Percentiles rank a stretch among this genome's conserved stretches.
phyloP scores from a whole-genome alignment of 2,329 filamentous ascomycete species.

The Trichoderma brevicompactum region DNA sequence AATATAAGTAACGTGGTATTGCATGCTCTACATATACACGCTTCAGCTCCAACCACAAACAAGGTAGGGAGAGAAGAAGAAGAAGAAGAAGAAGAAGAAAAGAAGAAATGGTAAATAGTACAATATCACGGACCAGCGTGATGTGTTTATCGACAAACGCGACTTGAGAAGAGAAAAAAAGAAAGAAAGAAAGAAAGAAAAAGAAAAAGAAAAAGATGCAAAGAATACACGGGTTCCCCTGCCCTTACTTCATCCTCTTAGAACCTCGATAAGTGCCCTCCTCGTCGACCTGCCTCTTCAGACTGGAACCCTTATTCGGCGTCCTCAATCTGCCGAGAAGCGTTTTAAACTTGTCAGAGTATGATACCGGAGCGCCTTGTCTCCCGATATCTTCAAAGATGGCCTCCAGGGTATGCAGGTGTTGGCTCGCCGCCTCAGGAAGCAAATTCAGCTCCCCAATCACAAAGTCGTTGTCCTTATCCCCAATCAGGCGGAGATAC shows the following conservation, averaged over 20 bases:
- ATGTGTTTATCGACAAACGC: not conserved
- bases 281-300: constrained; percentile 40
- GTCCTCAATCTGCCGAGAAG: constrained; percentile 41
- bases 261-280: constrained; percentile 34
- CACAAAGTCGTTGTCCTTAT: constrained; percentile 50
- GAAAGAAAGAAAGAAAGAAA: not conserved
- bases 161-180: not conserved
- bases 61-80: not conserved
- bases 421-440: constrained; percentile 51
- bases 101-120: not conserved
- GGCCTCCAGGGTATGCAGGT: constrained; percentile 46
- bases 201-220: not conserved
- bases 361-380: constrained; percentile 43
- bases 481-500: constrained; percentile 54
- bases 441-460: constrained; percentile 50
- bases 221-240: not conserved
- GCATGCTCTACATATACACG: not conserved
- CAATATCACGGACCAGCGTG: not conserved
- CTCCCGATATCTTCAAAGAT: constrained; percentile 41
- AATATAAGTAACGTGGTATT: not conserved
- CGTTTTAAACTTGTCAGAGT: constrained; percentile 43
- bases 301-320: constrained; percentile 36
- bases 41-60: not conserved
- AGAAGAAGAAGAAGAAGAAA: not conserved
- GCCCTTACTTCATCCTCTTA: constrained; percentile 44